A percentile compares a stretch with the other conserved stretches of the same genome.
Conservation (phyloP, 208 protist species). For the Leishmania major region DNA sequence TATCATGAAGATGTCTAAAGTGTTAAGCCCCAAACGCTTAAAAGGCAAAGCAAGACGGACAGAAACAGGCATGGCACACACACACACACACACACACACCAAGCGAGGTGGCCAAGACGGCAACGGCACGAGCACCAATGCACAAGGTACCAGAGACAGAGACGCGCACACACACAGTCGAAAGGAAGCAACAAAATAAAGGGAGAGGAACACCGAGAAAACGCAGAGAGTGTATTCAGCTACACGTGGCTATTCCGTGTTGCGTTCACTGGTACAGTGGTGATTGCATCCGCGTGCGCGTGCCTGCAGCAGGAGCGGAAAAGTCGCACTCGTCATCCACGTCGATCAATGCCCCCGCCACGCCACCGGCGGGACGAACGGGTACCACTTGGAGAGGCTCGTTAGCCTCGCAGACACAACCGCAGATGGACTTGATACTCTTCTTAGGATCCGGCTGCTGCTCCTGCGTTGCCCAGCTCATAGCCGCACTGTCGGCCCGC, state of each 20-base stretch:
- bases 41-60: not conserved
- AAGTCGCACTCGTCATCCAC: constrained; percentile 21
- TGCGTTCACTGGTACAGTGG: constrained; percentile 2
- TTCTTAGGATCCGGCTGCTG: not conserved
- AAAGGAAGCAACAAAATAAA: not conserved
- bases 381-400: not conserved
- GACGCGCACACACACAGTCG: not conserved
- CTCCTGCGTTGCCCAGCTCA: not conserved
- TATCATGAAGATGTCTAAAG: too few species aligned
- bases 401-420: not conserved
- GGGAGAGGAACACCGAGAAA: not conserved
- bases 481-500: not conserved
- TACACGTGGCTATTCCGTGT: too few species aligned
- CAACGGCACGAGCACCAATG: not conserved
- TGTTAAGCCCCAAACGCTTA: not conserved
- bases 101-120: not conserved
- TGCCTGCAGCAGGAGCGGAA: constrained; percentile 21
- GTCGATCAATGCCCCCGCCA: not conserved
- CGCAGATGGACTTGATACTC: constrained; percentile 12
- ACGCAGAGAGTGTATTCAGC: not conserved
- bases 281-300: constrained; percentile 39
- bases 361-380: not conserved
- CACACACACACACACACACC: too few species aligned
- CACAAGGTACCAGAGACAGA: not conserved
- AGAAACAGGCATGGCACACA: not conserved